Evolutionary conservation across 495 filamentous ascomycete species (phyloP), one percentile per base, ranked within the genome.

Genomic region (Glarea lozoyensis): DNA sequence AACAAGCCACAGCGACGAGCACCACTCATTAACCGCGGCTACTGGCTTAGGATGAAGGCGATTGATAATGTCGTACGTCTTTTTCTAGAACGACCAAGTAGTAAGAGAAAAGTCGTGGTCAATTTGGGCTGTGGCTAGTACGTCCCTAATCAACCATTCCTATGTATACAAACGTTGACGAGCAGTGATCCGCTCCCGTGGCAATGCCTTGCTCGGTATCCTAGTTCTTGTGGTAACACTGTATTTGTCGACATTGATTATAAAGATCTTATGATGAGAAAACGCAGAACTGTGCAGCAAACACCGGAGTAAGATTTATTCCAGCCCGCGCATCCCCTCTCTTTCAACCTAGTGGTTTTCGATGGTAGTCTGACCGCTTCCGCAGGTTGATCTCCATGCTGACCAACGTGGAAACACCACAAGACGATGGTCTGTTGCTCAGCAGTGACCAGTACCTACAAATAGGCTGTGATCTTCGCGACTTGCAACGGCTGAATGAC

Each of bases 81-180:
- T 9, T 95, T 95, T 51, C 66, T 94, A 25, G 61, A 75, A 44
- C 64, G 74, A 45, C 60, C 64, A 27, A 65, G 64, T n/a, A 56
- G 68, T 10, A 79, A 76, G 55, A 70, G 65, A 35, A 90, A 87
- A 60, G 72, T 87, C 13, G 70, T 95, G 10, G 64, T 95, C 18
- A 95, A 94, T 57, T 56, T 95, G 46, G 88, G 90, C 35, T 94
- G 87, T 69, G 89, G 88, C 58, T 92, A 86, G 87, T 89, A 60
- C 75, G 82, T 76, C 63, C 50, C 42, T 22, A 15, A 17, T 17
- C 18, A 2, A 10, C 13, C 13, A 13, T 20, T 12, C 16, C 3
- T 9, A 29, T 19, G 23, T 5, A 10, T 4, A 18, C n/a, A 2
- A 10, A 18, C 10, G 13, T 47, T 54, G 25, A 57, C 17, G 10